These are phyloP conservation scores for Coniella lustricola DNA, from an alignment of 2,329 filamentous ascomycete genomes.

Conservation along the genomic window DNA sequence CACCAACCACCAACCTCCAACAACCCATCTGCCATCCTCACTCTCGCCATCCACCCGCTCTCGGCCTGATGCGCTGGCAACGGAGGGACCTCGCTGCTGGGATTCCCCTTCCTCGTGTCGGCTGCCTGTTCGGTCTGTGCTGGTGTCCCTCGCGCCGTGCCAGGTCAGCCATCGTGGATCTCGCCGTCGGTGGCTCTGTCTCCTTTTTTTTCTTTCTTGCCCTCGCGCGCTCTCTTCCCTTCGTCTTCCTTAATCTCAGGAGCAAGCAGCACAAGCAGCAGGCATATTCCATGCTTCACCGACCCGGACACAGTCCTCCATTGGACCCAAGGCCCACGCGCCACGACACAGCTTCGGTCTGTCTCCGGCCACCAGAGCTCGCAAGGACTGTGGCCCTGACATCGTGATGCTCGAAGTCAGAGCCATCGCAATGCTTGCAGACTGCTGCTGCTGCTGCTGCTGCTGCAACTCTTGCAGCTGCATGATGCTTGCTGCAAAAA, in stretches of 20 bases:
- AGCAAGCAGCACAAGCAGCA: background rate
- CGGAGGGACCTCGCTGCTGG: background rate
- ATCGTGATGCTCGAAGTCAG: too few species aligned
- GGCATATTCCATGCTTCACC: background rate
- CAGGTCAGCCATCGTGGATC: constrained; percentile 1
- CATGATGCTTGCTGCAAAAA: too few species aligned
- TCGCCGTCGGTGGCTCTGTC: background rate
- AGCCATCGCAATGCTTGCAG: too few species aligned
- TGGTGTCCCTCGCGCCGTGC: background rate
- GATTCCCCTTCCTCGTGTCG: constrained; percentile 3
- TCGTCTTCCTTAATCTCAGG: background rate
- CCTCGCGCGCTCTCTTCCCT: too few species aligned
- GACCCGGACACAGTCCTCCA: background rate
- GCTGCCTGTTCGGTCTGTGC: background rate
- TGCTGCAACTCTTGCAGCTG: too few species aligned
- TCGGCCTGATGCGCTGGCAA: constrained; percentile 6
- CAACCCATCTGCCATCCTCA: background rate
- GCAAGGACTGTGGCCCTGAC: too few species aligned
- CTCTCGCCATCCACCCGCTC: background rate
- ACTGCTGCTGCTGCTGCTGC: too few species aligned
- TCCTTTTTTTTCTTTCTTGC: background rate
- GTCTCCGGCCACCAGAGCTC: background rate
- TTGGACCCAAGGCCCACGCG: background rate
- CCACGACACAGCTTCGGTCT: background rate
- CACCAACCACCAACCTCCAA: background rate